These are phyloP conservation scores for Kalanchoe fedtschenkoi DNA, from an alignment of 164 flowering plant species.

Conservation along the genomic window DNA sequence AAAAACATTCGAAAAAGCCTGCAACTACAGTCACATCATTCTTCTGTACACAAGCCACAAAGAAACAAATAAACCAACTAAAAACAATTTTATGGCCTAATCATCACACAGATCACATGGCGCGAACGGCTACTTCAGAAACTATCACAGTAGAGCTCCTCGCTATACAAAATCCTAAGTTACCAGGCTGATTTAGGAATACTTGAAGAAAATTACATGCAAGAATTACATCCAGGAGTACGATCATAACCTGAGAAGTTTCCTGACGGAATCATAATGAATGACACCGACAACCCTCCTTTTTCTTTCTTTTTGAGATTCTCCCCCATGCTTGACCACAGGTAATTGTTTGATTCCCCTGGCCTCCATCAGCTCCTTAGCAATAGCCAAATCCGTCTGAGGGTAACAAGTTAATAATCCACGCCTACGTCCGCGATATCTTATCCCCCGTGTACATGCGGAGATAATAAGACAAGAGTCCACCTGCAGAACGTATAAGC, in stretches of 20 bases:
- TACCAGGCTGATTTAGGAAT: neutral
- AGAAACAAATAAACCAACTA: too few relatives aligned
- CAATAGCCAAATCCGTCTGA: conserved; percentile 66
- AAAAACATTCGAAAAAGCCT: too few relatives aligned
- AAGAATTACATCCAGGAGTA: neutral
- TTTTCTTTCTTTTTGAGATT: conserved; percentile 38
- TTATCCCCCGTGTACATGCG: conserved; percentile 66
- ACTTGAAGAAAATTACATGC: neutral
- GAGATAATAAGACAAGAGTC: conserved; percentile 58
- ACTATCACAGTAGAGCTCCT: too few relatives aligned
- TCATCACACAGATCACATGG: too few relatives aligned
- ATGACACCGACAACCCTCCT: conserved; percentile 61
- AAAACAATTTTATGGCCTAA: too few relatives aligned
- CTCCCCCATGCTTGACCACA: conserved; percentile 64
- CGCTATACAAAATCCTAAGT: too few relatives aligned
- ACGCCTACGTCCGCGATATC: conserved; percentile 64
- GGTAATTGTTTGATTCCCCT: conserved; percentile 89
- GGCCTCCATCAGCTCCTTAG: conserved; percentile 95
- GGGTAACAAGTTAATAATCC: conserved; percentile 88
- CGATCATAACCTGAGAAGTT: conserved; percentile 3
- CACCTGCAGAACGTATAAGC: conserved; percentile 27
- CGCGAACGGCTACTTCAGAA: too few relatives aligned
- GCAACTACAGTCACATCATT: too few relatives aligned
- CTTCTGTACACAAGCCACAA: too few relatives aligned
- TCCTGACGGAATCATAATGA: conserved; percentile 37